phyloP scores from a whole-genome alignment of 768 basidiomycete species.

The Mycena galopus region DNA sequence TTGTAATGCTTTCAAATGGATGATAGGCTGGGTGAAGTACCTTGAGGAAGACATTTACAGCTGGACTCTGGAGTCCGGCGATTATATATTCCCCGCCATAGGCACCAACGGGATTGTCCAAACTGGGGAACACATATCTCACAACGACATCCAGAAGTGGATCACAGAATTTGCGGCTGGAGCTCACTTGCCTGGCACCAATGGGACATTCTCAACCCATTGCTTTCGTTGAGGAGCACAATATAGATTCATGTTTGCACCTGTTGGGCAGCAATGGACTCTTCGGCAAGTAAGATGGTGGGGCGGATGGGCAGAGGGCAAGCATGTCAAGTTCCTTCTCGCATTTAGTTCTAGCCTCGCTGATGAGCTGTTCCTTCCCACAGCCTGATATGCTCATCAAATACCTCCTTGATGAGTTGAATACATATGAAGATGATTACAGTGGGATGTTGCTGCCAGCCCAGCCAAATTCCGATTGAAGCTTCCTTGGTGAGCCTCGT shows the following conservation, averaged over 20 bases:
- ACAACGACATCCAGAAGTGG: background rate
- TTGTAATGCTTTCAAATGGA: background rate
- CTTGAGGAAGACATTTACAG: conserved; percentile 38
- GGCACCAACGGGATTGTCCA: conserved; percentile 38
- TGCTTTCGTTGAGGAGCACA: conserved; percentile 41
- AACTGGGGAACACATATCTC: no score
- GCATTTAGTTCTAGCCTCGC: background rate
- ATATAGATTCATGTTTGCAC: conserved; percentile 43
- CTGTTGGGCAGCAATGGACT: conserved; percentile 30
- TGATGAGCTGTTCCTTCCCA: background rate
- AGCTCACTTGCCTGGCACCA: background rate
- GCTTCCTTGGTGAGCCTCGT: conserved; percentile 13
- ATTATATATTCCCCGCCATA: conserved; percentile 51
- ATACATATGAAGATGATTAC: conserved; percentile 21
- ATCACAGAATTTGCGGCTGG: background rate
- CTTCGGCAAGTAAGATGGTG: conserved; percentile 37
- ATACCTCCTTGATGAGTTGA: conserved; percentile 41
- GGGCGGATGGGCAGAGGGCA: conserved; percentile 38
- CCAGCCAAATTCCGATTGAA: background rate
- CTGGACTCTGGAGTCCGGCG: conserved; percentile 37
- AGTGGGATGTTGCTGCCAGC: background rate
- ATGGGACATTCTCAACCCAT: conserved; percentile 30
- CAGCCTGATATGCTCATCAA: conserved; percentile 38
- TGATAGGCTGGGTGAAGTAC: conserved; percentile 13
- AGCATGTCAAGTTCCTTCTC: conserved; percentile 3